Percentiles rank a stretch among this genome's conserved stretches.
Evolutionary conservation across 805 yeast species (phyloP).

Genomic region (Yamadazyma sp.): DNA sequence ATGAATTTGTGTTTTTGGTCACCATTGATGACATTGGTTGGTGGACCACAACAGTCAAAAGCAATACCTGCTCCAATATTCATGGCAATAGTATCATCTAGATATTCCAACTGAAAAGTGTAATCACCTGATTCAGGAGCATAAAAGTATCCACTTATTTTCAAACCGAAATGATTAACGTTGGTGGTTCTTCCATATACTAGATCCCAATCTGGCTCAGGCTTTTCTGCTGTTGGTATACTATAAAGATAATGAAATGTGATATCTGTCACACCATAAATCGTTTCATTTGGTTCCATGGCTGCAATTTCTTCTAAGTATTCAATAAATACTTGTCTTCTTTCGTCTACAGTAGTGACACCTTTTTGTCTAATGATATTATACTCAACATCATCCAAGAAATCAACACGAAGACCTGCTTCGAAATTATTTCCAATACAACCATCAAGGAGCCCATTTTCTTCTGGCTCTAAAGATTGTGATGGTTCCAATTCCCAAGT

Average conservation of each 20-base stretch:
- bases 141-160: slow-evolving; percentile 14
- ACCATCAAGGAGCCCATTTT: too few species aligned
- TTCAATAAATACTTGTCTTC: too few species aligned
- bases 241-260: background rate
- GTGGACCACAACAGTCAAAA: slow-evolving; percentile 2
- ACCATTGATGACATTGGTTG: too few species aligned
- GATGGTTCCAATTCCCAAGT: too few species aligned
- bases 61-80: slow-evolving; percentile 1
- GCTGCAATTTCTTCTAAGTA: background rate
- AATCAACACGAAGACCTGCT: background rate
- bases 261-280: slow-evolving; percentile 1
- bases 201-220: background rate
- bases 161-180: slow-evolving; percentile 2
- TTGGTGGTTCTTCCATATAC: slow-evolving; percentile 6
- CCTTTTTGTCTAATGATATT: background rate
- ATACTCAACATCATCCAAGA: background rate
- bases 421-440: too few species aligned
- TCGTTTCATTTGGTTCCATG: background rate
- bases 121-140: slow-evolving; percentile 2
- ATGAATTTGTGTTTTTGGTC: too few species aligned
- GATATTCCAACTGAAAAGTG: background rate
- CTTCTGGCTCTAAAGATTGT: too few species aligned
- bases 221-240: background rate
- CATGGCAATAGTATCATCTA: background rate
- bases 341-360: background rate